These are phyloP conservation scores for Penicillium cinerascens DNA, from an alignment of 495 filamentous ascomycete genomes.

Conservation along the genomic window DNA sequence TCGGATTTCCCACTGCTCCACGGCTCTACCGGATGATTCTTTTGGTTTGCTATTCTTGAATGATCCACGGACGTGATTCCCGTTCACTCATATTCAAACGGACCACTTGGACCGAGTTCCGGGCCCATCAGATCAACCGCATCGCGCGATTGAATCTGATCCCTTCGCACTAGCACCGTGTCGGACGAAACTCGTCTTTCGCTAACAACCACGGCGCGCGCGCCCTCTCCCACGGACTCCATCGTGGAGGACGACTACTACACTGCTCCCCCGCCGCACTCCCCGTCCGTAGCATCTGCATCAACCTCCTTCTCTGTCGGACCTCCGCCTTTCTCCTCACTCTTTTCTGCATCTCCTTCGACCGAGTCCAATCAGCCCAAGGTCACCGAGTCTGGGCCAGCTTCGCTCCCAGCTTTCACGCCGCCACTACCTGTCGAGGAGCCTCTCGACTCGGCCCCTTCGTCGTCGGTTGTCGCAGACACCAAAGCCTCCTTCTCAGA, in stretches of 20 bases:
- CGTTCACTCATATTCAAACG: slow-evolving; percentile 2
- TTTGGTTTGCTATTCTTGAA: not conserved
- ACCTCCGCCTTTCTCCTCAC: slow-evolving; percentile 63
- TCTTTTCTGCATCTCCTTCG: slow-evolving; percentile 45
- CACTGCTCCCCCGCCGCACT: slow-evolving; percentile 59
- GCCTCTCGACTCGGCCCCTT: slow-evolving; percentile 45
- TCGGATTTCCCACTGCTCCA: not conserved
- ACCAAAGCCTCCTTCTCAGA: slow-evolving; percentile 80
- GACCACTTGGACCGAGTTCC: slow-evolving; percentile 21
- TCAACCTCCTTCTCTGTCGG: slow-evolving; percentile 49
- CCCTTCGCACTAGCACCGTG: slow-evolving; percentile 53
- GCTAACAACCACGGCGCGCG: slow-evolving; percentile 57
- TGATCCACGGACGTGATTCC: not conserved
- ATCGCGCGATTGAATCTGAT: slow-evolving; percentile 16
- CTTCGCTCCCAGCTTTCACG: slow-evolving; percentile 58
- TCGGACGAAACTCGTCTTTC: slow-evolving; percentile 60
- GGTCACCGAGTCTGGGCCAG: slow-evolving; percentile 53
- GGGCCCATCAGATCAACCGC: slow-evolving; percentile 28
- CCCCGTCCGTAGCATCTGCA: slow-evolving; percentile 65
- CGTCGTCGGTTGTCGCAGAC: slow-evolving; percentile 62
- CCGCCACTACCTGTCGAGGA: slow-evolving; percentile 37
- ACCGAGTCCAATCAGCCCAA: slow-evolving; percentile 48
- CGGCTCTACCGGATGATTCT: not conserved
- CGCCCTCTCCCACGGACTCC: slow-evolving; percentile 42
- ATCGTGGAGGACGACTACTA: slow-evolving; percentile 49